Conservation (phyloP, 495 filamentous ascomycete genomes). For the Schizothecium vesticola region DNA sequence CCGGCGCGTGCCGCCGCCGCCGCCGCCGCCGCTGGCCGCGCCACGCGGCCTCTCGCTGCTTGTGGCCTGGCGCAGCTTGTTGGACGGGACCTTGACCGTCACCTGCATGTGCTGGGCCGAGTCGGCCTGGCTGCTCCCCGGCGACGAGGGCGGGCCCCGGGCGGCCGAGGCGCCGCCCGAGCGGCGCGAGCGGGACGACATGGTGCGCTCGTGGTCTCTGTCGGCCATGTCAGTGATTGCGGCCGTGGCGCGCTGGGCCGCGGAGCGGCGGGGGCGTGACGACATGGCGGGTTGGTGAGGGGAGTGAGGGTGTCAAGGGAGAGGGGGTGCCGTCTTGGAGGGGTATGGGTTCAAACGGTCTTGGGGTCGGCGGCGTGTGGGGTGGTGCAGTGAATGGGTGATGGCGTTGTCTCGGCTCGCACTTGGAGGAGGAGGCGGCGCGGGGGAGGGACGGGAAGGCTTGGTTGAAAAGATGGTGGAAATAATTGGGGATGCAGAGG, state of each 20-base stretch:
- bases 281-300: conserved; percentile 26
- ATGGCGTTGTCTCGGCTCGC: not conserved
- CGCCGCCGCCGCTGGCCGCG: conserved; percentile 40
- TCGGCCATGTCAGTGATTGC: conserved; percentile 49
- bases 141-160: conserved; percentile 49
- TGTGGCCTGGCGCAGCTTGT: conserved; percentile 75
- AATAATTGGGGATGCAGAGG: conserved; percentile 5
- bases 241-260: conserved; percentile 44
- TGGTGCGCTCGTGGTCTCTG: conserved; percentile 42
- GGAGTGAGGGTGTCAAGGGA: not conserved
- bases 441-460: not conserved
- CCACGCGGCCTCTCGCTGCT: conserved; percentile 31
- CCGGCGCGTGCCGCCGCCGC: conserved; percentile 51
- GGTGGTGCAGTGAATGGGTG: not conserved
- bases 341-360: not conserved
- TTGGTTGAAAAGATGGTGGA: conserved; percentile 10
- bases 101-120: conserved; percentile 62
- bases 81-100: conserved; percentile 79
- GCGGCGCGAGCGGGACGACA: conserved; percentile 48
- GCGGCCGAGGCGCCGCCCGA: conserved; percentile 46
- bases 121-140: conserved; percentile 40
- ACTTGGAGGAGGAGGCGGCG: not conserved
- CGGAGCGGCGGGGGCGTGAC: conserved; percentile 41
- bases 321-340: not conserved
- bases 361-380: not conserved